Conservation (phyloP, 225 moss, liverwort and hornwort species). For the Polytrichum commune region DNA sequence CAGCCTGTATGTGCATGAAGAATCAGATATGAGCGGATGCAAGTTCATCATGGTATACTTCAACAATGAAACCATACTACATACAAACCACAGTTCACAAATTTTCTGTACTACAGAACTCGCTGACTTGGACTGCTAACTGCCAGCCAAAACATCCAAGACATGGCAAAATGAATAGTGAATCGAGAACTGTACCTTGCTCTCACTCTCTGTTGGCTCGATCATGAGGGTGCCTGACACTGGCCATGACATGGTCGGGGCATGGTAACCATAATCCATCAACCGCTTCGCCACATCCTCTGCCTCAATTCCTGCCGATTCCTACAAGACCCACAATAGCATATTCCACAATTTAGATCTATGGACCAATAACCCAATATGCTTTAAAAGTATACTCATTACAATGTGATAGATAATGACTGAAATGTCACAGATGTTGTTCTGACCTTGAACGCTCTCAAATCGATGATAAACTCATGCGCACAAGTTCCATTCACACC, state of each 20-base stretch:
- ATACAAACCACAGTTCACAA: too few species aligned
- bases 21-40: background rate
- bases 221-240: conserved; percentile 95
- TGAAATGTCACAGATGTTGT: too few species aligned
- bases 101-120: too few species aligned
- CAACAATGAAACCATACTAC: too few species aligned
- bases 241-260: conserved; percentile 99
- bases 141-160: too few species aligned
- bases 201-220: conserved; percentile 96
- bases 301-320: conserved; percentile 78
- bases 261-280: conserved; percentile 97
- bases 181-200: conserved; percentile 50
- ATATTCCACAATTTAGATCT: background rate
- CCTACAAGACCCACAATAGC: conserved; percentile 36
- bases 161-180: background rate
- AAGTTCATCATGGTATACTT: background rate
- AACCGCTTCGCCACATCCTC: conserved; percentile 98
- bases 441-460: conserved; percentile 81
- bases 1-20: conserved; percentile 50
- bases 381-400: too few species aligned
- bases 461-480: conserved; percentile 95
- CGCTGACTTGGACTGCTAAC: too few species aligned
- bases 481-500: conserved; percentile 92
- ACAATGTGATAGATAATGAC: too few species aligned
- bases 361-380: too few species aligned